These are phyloP conservation scores for Quercus gilva DNA, from an alignment of 306 rosid species.

Conservation along the genomic window DNA sequence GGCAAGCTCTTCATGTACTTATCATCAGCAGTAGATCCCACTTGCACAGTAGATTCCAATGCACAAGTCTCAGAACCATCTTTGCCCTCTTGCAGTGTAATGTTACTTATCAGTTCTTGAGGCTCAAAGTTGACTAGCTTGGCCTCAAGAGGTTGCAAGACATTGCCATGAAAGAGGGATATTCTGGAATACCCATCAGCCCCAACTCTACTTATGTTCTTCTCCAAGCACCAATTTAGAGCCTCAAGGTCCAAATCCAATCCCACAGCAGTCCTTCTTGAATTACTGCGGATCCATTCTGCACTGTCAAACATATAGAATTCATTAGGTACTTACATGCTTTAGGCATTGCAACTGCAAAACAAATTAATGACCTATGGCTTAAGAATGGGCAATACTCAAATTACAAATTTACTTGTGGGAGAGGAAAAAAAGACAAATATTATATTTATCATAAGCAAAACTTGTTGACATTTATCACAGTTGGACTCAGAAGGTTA, in stretches of 20 bases:
- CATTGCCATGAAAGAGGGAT: conserved; percentile 91
- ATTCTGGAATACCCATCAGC: conserved; percentile 73
- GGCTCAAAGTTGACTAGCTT: conserved; percentile 50
- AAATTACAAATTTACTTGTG: background rate
- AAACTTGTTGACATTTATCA: background rate
- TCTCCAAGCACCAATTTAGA: conserved; percentile 79
- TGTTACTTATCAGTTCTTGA: conserved; percentile 38
- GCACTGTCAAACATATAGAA: conserved; percentile 44
- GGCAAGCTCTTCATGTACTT: conserved; percentile 35
- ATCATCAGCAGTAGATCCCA: conserved; percentile 33
- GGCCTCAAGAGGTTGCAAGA: conserved; percentile 70
- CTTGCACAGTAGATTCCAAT: conserved; percentile 30
- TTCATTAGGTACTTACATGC: conserved; percentile 8
- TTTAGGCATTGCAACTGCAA: conserved; percentile 2
- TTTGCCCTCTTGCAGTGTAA: conserved; percentile 41
- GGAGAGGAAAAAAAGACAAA: background rate
- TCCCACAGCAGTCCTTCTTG: conserved; percentile 75
- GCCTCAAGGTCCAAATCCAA: conserved; percentile 87
- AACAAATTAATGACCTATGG: background rate
- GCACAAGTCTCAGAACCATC: conserved; percentile 26
- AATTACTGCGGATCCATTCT: conserved; percentile 80
- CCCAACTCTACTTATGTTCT: conserved; percentile 60
- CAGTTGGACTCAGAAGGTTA: background rate
- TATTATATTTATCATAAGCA: background rate
- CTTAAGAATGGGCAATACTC: background rate